Evolutionary conservation across 495 filamentous ascomycete genomes (phyloP).

Genomic region (Bombardia bombarda): DNA sequence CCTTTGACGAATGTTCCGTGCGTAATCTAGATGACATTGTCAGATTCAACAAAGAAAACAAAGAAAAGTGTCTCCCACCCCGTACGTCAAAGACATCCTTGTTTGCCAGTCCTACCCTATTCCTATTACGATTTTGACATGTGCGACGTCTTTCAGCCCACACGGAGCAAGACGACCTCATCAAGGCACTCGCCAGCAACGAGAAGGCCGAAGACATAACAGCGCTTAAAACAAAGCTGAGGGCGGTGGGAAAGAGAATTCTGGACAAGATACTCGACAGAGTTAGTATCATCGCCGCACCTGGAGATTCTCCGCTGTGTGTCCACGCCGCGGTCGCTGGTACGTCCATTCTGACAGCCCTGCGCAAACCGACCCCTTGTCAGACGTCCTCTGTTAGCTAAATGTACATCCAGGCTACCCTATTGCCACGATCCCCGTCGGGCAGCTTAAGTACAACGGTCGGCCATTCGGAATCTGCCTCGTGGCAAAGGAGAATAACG

Average conservation of each 20-base stretch:
- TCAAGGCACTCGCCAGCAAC: conserved; percentile 14
- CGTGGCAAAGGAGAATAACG: conserved; percentile 15
- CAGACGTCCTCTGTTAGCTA: too few species aligned
- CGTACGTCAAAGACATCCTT: too few species aligned
- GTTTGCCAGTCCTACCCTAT: too few species aligned
- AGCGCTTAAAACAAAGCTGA: conserved; percentile 8
- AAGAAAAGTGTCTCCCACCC: conserved; percentile 13
- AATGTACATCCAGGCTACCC: conserved; percentile 21
- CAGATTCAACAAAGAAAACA: conserved; percentile 19
- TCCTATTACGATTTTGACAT: too few species aligned
- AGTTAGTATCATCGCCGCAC: conserved; percentile 22
- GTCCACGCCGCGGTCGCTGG: conserved; percentile 24
- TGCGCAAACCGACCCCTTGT: too few species aligned
- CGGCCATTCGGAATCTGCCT: conserved; percentile 27
- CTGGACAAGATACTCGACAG: conserved; percentile 9
- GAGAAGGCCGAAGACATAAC: conserved; percentile 8
- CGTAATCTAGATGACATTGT: conserved; percentile 16
- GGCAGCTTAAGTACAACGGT: conserved; percentile 24
- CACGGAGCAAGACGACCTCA: conserved; percentile 15
- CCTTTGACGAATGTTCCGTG: conserved; percentile 15
- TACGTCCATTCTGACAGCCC: too few species aligned
- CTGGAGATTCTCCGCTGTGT: conserved; percentile 23
- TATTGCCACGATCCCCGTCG: conserved; percentile 26
- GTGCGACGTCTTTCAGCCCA: conserved; percentile 12
- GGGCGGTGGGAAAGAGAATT: not conserved